A percentile compares a stretch with the other conserved stretches of the same genome.
Conservation (phyloP, 202 grass and related monocot genomes). For the Schoenoplectus tabernaemontani region DNA sequence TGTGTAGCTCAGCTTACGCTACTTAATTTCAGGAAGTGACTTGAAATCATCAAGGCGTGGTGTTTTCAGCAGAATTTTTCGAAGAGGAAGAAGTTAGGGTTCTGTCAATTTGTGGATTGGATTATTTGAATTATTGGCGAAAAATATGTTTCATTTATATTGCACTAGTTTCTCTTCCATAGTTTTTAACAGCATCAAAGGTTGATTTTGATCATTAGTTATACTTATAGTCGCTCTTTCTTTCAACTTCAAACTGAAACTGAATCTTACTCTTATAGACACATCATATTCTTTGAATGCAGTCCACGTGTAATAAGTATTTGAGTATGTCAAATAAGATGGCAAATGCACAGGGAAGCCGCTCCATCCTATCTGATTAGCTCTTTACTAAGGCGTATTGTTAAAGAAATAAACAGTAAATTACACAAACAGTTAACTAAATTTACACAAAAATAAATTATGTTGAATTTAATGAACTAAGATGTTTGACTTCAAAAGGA, state of each 20-base stretch:
- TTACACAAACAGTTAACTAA: not conserved
- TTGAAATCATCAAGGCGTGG: constrained; percentile 29
- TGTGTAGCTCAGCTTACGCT: not conserved
- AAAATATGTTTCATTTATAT: constrained; percentile 5
- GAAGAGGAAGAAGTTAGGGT: constrained; percentile 16
- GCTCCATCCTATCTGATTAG: too few species aligned
- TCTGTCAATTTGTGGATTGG: not conserved
- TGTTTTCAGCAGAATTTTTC: constrained; percentile 47
- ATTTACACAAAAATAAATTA: not conserved
- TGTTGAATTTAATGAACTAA: not conserved
- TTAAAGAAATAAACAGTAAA: not conserved
- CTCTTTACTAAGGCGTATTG: not conserved
- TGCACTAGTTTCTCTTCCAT: not conserved
- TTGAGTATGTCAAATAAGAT: too few species aligned
- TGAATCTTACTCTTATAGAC: not conserved
- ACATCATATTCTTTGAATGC: not conserved
- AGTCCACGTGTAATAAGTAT: too few species aligned
- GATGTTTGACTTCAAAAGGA: not conserved
- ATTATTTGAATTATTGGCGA: not conserved
- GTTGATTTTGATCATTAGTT: not conserved
- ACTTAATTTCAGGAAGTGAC: constrained; percentile 37
- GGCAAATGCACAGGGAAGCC: too few species aligned
- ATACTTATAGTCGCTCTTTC: not conserved
- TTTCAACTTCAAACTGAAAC: not conserved
- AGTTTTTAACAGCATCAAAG: not conserved